phyloP scores from a whole-genome alignment of 176 grass and related monocot species.

The Oryza meyeriana region DNA sequence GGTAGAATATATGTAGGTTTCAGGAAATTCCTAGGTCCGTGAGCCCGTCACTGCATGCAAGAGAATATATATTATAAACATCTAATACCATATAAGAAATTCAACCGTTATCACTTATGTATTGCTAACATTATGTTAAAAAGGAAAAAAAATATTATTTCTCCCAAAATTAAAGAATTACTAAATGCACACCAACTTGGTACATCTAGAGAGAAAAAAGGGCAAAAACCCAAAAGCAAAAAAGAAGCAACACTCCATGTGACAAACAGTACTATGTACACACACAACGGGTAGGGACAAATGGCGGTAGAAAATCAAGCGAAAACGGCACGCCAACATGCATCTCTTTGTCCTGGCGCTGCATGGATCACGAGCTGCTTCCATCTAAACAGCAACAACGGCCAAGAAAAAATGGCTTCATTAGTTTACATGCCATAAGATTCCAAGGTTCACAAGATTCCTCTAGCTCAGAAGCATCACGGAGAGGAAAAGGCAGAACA shows the following conservation, averaged over 20 bases:
- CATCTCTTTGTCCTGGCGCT: background rate
- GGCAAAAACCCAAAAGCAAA: background rate
- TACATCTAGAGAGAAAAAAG: background rate
- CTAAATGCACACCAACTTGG: background rate
- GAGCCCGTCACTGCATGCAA: too few relatives aligned
- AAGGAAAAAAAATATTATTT: background rate
- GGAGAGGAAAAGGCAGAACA: background rate
- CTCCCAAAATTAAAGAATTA: background rate
- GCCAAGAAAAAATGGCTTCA: background rate
- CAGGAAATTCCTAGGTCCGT: background rate
- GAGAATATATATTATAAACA: background rate
- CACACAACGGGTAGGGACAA: background rate
- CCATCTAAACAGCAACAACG: background rate
- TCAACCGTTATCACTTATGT: background rate
- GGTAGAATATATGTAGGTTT: too few relatives aligned
- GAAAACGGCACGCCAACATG: background rate
- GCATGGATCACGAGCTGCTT: slow-evolving; percentile 42
- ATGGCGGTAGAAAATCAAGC: slow-evolving; percentile 23
- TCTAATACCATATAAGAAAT: background rate
- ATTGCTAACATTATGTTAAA: background rate
- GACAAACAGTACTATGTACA: background rate
- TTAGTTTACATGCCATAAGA: slow-evolving; percentile 22
- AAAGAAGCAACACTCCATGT: background rate
- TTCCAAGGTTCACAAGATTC: slow-evolving; percentile 47
- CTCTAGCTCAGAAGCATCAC: background rate